A percentile compares a stretch with the other conserved stretches of the same genome.
Conservation (phyloP, 2,329 filamentous ascomycete genomes). For the Leptographium radiaticola region DNA sequence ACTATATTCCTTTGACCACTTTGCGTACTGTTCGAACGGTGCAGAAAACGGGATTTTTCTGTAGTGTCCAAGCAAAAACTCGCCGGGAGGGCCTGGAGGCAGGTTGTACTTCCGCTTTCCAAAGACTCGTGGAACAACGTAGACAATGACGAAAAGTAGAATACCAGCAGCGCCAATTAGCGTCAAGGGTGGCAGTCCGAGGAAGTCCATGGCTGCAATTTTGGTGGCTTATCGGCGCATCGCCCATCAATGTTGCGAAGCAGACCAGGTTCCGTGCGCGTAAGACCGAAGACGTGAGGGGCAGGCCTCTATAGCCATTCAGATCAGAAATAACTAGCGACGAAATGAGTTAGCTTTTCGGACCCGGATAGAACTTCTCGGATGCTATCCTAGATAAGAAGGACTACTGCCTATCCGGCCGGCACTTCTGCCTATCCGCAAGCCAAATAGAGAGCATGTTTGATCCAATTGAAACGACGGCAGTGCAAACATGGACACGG, state of each 20-base stretch:
- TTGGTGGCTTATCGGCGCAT: not conserved
- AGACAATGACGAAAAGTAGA: not conserved
- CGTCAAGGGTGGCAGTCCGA: not conserved
- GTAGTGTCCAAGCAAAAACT: constrained; percentile 8
- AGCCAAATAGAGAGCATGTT: not conserved
- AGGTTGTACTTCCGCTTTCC: constrained; percentile 4
- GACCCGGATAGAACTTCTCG: not conserved
- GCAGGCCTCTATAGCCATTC: not conserved
- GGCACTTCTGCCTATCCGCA: not conserved
- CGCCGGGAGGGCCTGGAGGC: constrained; percentile 4
- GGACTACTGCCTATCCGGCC: not conserved
- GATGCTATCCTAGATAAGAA: not conserved
- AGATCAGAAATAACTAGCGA: not conserved
- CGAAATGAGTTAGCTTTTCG: not conserved
- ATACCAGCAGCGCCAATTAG: not conserved
- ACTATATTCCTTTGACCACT: constrained; percentile 7
- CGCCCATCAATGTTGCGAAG: not conserved
- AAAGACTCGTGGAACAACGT: not conserved
- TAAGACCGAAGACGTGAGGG: not conserved
- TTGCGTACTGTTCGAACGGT: constrained; percentile 9
- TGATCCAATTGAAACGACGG: not conserved
- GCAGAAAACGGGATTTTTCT: constrained; percentile 7
- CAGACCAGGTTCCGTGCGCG: not conserved
- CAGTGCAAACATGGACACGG: not conserved
- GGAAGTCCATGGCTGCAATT: not conserved